Base-by-base conservation (phyloP, 2,329 filamentous ascomycete species). In the Blastomyces gilchristii region DNA sequence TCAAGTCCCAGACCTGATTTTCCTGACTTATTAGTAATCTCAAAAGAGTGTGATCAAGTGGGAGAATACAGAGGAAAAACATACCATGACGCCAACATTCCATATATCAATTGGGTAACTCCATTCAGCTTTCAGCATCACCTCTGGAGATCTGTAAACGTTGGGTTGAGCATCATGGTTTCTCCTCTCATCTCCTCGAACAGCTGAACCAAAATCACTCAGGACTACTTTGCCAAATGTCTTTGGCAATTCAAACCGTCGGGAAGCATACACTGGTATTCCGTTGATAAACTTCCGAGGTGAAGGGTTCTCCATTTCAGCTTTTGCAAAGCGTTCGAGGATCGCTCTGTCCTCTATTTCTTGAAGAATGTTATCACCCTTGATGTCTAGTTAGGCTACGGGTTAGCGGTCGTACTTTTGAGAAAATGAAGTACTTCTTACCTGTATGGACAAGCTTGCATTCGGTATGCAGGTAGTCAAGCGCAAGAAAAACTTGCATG, bases 1-100 rank as follows among this genome's bases (percentile, higher is more conserved):
- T 79, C 0, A 82, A 25, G 64, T 80, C 75, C 80, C 79, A 82
- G 0, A 78, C 70, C 79, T 80, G 22, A 31, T 57, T 52, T 59
- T 34, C 58, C 16, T 18, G 12, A 50, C 31, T 45, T 7, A 16
- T 61, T 61, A 34, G n/a, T 12, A 61, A 45, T 37, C 37, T 43
- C 39, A 39, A 64, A 43, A 50, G 41, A 62, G 43, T 11, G 5
- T 1, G 4, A 61, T 60, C 22, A 14, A 60, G 58, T 43, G 39
- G 22, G 49, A 54, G 50, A 18, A 52, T 14, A 45, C 1, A 50
- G 1, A 64, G 52, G 0, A 50, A 62, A 22, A 63, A 56, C 75
- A 71, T 70, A 81, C 80, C 79, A 83, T 76, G 58, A 74, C 75
- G 0, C 79, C 80, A 2, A 76, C 71, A 63, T 79, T 81, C 80